Base-by-base conservation (phyloP, 1,284 basidiomycete genomes). In the Sphagnurus paluster region DNA sequence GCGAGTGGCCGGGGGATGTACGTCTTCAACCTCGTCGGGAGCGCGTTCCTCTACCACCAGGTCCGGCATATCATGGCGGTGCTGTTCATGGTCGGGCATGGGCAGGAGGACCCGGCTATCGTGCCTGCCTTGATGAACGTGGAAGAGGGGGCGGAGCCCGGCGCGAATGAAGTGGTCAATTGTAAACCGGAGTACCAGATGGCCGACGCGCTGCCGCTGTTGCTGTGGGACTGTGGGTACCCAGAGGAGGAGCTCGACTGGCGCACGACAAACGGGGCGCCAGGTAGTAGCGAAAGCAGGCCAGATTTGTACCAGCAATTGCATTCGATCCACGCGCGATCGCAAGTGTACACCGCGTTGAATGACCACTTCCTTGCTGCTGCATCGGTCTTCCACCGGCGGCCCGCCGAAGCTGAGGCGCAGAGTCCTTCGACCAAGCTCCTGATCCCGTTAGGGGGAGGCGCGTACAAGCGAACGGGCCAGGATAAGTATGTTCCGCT, bases 51-150 rank as follows among this genome's bases (percentile, higher is more conserved):
- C 33, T 99, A 97, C 69, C 93, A 99, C 67, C 96, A 98, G 74
- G 97, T 99, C 9, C 80, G 96, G 33, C 93, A 98, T 64, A 98
- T 98, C 66, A 90, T 98, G 80, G 90, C 92, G 2, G 67, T 97
- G 38, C 76, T 99, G 11, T 91, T 99, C 67, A 81, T 98, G 43
- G 80, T 98, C 41, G 96, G 96, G 4, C 69, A 87, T 0, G 79
- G 87, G 0, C 74, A 95, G 30, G 97, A 99, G 63, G 59, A 70
- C 1, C 88, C 92, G 0, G 71, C 71, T 3, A 70, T 97, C 44
- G 71, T 98, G 14, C 74, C 81, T 13, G 75, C 85, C 9, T 72
- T 99, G 16, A 74, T 98, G 60, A 90, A 98, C 60, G 79, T 82
- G 36, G 59, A 60, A 32, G 63, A 64, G 40, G 68, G 62, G 9